Evolutionary conservation across 1,139 yeast genomes (phyloP), one percentile per base, ranked within the genome.

Genomic region (Lodderomyces metapsilosis): DNA sequence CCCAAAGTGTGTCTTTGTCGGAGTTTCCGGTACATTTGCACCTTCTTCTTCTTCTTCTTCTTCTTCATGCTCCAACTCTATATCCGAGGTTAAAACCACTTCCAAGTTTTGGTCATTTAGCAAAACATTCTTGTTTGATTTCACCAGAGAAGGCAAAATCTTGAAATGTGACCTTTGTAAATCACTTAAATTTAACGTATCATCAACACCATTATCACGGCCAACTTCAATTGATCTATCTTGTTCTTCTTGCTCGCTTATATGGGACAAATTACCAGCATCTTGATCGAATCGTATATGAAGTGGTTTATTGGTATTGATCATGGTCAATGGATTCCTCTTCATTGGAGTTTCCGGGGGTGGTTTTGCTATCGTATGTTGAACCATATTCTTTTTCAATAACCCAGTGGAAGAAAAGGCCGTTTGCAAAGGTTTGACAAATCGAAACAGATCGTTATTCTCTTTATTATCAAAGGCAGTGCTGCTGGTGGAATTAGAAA

Each of bases 271-370:
- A 7, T 15, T 17, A 3, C 18, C 28, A 15, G n/a, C 17, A 24
- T 24, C 44, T 25, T 59, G 60, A 27, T 54, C 61, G 36, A 48
- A 36, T 10, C 37, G 23, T 11, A 20, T 46, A 17, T 48, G 39
- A 11, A 53, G 59, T 10, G 56, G 61, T 40, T 57, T 54, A 43
- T 61, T 61, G 11, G 62, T 58, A 41, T 60, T 63, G 40, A 68
- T 51, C 42, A 69, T 47, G 61, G 64, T 63, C 45, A 66, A 42
- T 65, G 88, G 76, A 45, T 71, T 73, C 53, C 76, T 77, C 56
- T 87, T 88, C 54, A 88, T 84, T 0, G 95, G 95, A 0, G 95
- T 88, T 51, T 88, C 95, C 0, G 96, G 96, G 41, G 76, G 76
- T 18, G 67, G 53, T 34, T 72, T 67, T 34, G 64, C 55, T 45